Evolutionary conservation across 805 yeast species (phyloP).

Genomic region (Pichia cabralensis): DNA sequence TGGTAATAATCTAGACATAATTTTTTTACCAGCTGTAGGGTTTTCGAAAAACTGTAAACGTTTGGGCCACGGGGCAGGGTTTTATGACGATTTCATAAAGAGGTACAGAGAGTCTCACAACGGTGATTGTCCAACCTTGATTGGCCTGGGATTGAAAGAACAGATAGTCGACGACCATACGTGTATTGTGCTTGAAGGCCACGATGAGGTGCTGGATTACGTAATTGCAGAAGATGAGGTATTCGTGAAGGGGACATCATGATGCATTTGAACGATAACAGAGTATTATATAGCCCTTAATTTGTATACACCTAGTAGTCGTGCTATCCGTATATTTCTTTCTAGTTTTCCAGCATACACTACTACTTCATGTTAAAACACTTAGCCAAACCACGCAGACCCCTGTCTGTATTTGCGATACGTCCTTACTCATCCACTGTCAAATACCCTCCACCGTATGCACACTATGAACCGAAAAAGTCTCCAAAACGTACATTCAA

Average conservation of each 20-base stretch:
- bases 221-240: conserved; percentile 35
- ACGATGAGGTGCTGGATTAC: conserved; percentile 52
- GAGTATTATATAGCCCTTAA: too few relatives aligned
- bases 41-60: conserved; percentile 43
- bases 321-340: too few relatives aligned
- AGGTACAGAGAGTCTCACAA: conserved; percentile 32
- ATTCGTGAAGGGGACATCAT: conserved; percentile 2
- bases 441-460: conserved; percentile 14
- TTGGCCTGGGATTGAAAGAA: conserved; percentile 59
- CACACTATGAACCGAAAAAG: conserved; percentile 8
- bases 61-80: conserved; percentile 91
- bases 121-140: conserved; percentile 29
- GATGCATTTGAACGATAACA: too few relatives aligned
- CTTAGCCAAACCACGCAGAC: too few relatives aligned
- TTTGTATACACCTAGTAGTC: too few relatives aligned
- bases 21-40: conserved; percentile 82
- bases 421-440: conserved; percentile 4
- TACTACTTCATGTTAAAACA: too few relatives aligned
- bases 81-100: conserved; percentile 68
- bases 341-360: too few relatives aligned
- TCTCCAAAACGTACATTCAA: conserved; percentile 3
- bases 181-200: conserved; percentile 45
- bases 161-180: conserved; percentile 38
- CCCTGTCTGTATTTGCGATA: not conserved
- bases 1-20: conserved; percentile 41